Conservation (phyloP, 1,284 basidiomycete species). For the Leccinum griseonigrum region DNA sequence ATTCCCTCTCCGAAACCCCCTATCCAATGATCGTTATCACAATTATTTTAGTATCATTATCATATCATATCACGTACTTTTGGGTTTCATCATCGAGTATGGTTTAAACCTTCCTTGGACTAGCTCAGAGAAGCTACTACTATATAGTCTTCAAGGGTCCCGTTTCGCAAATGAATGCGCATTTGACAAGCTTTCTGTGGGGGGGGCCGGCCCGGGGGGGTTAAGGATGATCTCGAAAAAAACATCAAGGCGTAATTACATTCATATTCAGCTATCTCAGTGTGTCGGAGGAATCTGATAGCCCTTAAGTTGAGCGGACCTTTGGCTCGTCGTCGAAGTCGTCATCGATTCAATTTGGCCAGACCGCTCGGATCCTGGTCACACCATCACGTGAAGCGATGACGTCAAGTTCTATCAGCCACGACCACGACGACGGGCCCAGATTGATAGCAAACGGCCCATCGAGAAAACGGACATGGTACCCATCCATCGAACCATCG, state of each 20-base stretch:
- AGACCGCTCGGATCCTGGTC: neutral
- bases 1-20: neutral
- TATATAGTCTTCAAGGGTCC: neutral
- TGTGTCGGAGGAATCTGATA: neutral
- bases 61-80: neutral
- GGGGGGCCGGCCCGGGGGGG: neutral
- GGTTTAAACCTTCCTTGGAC: neutral
- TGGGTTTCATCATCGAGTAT: neutral
- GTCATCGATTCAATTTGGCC: no score
- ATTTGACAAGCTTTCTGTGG: neutral
- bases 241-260: neutral
- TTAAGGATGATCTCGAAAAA: neutral
- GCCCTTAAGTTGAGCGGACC: no score
- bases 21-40: neutral
- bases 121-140: neutral
- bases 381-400: neutral
- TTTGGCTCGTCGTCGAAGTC: no score
- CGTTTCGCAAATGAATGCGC: neutral
- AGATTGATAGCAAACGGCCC: neutral
- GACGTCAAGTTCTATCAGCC: neutral
- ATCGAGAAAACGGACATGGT: neutral
- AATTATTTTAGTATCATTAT: neutral
- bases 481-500: neutral
- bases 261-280: neutral
- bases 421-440: neutral